These are phyloP conservation scores for Areca catechu DNA, from an alignment of 176 grass and related monocot genomes.

Conservation along the genomic window DNA sequence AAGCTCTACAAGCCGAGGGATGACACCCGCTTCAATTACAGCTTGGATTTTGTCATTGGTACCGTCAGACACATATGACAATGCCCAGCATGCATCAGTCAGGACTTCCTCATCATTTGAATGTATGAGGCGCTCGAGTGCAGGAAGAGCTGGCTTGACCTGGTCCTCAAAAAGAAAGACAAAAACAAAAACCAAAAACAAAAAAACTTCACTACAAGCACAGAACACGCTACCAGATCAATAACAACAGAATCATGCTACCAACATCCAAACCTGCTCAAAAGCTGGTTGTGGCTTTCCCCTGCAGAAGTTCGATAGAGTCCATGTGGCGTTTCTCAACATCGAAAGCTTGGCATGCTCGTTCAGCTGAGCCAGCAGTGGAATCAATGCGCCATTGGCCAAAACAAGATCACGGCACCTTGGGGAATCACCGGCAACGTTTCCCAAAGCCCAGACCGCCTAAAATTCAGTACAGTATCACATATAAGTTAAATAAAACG, in stretches of 20 bases:
- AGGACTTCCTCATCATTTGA: slow-evolving; percentile 90
- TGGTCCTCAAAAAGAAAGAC: slow-evolving; percentile 11
- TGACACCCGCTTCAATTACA: slow-evolving; percentile 83
- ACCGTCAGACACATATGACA: slow-evolving; percentile 88
- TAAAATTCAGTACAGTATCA: slow-evolving; percentile 8
- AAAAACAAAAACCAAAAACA: too few species aligned
- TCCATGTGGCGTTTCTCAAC: slow-evolving; percentile 96
- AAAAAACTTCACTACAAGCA: not conserved
- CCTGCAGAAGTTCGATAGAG: slow-evolving; percentile 87
- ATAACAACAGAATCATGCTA: not conserved
- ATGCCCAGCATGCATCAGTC: slow-evolving; percentile 91
- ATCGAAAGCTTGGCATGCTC: slow-evolving; percentile 88
- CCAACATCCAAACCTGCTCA: slow-evolving; percentile 49
- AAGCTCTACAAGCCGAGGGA: slow-evolving; percentile 83
- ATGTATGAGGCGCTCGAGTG: slow-evolving; percentile 76
- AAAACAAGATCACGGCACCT: slow-evolving; percentile 83
- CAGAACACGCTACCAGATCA: too few species aligned
- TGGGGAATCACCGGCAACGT: slow-evolving; percentile 94
- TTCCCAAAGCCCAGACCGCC: slow-evolving; percentile 93
- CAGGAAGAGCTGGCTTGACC: slow-evolving; percentile 81
- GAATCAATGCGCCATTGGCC: slow-evolving; percentile 44
- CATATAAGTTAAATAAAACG: not conserved
- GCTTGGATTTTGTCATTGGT: slow-evolving; percentile 96
- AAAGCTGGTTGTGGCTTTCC: slow-evolving; percentile 84
- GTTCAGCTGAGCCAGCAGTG: slow-evolving; percentile 73